A percentile compares a stretch with the other conserved stretches of the same genome.
Evolutionary conservation across 1,139 yeast genomes (phyloP).

Genomic region (Debaryomyces psychrophilus): DNA sequence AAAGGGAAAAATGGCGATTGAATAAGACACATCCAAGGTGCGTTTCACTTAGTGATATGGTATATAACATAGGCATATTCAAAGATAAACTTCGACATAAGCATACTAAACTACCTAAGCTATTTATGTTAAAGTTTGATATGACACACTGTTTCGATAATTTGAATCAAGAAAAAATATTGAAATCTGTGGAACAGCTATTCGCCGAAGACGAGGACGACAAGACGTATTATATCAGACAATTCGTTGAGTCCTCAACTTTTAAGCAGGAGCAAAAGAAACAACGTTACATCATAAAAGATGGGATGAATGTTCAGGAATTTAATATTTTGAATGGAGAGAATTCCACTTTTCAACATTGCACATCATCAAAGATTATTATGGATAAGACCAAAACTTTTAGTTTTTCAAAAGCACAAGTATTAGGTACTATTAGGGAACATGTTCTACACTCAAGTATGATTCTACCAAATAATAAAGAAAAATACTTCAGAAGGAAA

Average conservation of each 20-base stretch:
- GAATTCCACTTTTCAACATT: constrained; percentile 6
- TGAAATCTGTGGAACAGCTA: constrained; percentile 30
- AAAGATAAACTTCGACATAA: constrained; percentile 20
- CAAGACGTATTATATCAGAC: constrained; percentile 29
- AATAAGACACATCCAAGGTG: constrained; percentile 29
- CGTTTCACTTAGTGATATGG: constrained; percentile 32
- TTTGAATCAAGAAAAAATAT: constrained; percentile 55
- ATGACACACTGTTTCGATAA: constrained; percentile 80
- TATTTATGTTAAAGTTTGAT: constrained; percentile 73
- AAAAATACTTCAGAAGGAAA: constrained; percentile 39
- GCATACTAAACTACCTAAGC: constrained; percentile 31
- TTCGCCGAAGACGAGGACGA: constrained; percentile 26
- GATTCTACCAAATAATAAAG: constrained; percentile 14
- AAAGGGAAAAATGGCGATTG: constrained; percentile 12
- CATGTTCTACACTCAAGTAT: constrained; percentile 31
- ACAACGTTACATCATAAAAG: constrained; percentile 17
- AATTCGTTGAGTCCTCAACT: constrained; percentile 17
- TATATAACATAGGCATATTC: constrained; percentile 20
- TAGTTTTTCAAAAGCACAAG: constrained; percentile 26
- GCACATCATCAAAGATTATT: constrained; percentile 8
- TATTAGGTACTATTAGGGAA: constrained; percentile 26
- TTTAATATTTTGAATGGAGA: constrained; percentile 15
- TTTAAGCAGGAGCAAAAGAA: constrained; percentile 13
- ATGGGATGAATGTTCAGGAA: constrained; percentile 18
- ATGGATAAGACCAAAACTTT: constrained; percentile 34